These are phyloP conservation scores for Talaromyces trachyspermus DNA, from an alignment of 495 filamentous ascomycete genomes.

Conservation along the genomic window DNA sequence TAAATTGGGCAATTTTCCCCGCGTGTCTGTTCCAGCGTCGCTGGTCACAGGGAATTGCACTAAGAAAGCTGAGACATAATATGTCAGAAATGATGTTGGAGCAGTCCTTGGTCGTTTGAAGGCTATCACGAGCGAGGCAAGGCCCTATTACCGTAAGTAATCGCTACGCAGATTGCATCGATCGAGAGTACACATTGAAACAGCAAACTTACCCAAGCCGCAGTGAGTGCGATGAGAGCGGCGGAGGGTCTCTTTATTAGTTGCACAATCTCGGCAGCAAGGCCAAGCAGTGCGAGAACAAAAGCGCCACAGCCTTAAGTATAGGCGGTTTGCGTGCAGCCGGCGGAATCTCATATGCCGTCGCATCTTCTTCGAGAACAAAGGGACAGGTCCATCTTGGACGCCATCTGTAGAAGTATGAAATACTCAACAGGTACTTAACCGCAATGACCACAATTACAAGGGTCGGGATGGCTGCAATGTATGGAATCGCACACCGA, in stretches of 20 bases:
- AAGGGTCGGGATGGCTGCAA: constrained; percentile 38
- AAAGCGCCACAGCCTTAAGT: constrained; percentile 32
- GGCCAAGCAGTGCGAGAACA: constrained; percentile 29
- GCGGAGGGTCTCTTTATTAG: constrained; percentile 21
- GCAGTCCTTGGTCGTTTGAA: constrained; percentile 42
- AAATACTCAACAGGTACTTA: constrained; percentile 21
- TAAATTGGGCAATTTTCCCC: constrained; percentile 25
- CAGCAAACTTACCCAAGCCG: constrained; percentile 48
- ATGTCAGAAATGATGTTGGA: constrained; percentile 27
- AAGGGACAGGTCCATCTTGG: constrained; percentile 48
- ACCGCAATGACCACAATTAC: constrained; percentile 33
- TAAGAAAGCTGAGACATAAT: constrained; percentile 27
- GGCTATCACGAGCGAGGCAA: constrained; percentile 35
- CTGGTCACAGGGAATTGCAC: constrained; percentile 32
- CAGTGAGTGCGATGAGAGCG: constrained; percentile 17
- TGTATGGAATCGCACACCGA: constrained; percentile 38
- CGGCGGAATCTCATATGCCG: constrained; percentile 24
- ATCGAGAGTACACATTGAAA: too few relatives aligned
- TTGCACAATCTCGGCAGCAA: constrained; percentile 32
- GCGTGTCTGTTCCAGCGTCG: constrained; percentile 23
- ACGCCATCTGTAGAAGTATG: constrained; percentile 21
- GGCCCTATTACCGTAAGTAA: constrained; percentile 22
- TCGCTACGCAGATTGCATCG: too few relatives aligned
- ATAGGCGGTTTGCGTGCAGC: constrained; percentile 17
- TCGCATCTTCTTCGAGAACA: constrained; percentile 25